These are phyloP conservation scores for Lactifluus volemus DNA, from an alignment of 768 basidiomycete species.

Conservation along the genomic window DNA sequence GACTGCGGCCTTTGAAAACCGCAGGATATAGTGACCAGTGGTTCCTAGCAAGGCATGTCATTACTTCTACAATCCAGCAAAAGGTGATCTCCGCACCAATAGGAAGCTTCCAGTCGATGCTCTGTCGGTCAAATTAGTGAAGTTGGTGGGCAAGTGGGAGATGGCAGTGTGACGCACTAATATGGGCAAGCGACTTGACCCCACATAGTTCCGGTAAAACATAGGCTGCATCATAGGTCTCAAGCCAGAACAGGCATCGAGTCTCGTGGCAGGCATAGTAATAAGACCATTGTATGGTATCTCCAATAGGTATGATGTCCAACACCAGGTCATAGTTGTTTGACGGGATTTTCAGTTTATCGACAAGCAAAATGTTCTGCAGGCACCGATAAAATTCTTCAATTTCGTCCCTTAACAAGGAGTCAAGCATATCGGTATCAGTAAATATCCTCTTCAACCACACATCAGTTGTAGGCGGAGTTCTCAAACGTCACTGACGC, in stretches of 20 bases:
- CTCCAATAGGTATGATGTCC: conserved; percentile 22
- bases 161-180: conserved; percentile 9
- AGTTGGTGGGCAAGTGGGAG: not conserved
- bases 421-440: conserved; percentile 42
- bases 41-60: conserved; percentile 16
- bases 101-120: conserved; percentile 19
- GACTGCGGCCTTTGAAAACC: conserved; percentile 2
- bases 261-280: conserved; percentile 43
- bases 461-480: not conserved
- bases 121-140: conserved; percentile 6
- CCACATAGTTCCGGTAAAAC: conserved; percentile 24
- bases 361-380: conserved; percentile 12
- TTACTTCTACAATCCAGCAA: not conserved
- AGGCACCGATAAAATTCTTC: conserved; percentile 22
- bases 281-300: conserved; percentile 30
- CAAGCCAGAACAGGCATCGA: conserved; percentile 45
- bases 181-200: conserved; percentile 9
- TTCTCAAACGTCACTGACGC: not conserved
- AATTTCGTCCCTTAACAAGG: conserved; percentile 27
- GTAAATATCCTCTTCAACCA: conserved; percentile 40
- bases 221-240: conserved; percentile 30
- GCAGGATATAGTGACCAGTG: conserved; percentile 25
- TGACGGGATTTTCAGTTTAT: conserved; percentile 11
- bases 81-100: conserved; percentile 19
- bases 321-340: conserved; percentile 16